Evolutionary conservation across 148 eudicot genomes (phyloP), one percentile per base, ranked within the genome.

Genomic region (Cornus controversa): DNA sequence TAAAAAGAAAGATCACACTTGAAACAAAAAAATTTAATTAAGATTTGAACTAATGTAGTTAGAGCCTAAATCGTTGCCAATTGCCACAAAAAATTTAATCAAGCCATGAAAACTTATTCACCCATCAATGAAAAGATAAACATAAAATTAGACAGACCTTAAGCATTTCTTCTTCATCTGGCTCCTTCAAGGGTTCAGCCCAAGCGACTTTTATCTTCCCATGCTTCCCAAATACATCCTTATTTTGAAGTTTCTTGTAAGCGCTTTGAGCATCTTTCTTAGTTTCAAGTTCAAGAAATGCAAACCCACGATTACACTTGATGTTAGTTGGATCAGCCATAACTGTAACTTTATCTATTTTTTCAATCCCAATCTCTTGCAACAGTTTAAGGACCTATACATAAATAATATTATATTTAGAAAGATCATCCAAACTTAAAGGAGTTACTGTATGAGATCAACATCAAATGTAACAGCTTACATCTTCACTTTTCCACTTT

Each of bases 281-380:
- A 73, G 93, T 86, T 78, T 88, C 84, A 78, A 91, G 63, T 83
- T 91, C 96, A 29, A 91, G 81, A 82, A 89, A 91, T 45, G 93
- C 96, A 85, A 86, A 91, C 18, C 96, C 96, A 71, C 93, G 87
- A 80, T 89, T 91, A 64, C 78, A 57, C 27, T 82, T 83, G 26
- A 60, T 67, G 69, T 89, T 89, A 67, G 65, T 83, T n/a, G 96
- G 90, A 84, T 91, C 84, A 37, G 82, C 62, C 80, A 82, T 83
- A 76, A 91, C 86, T 20, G 86, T 83, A 64, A 91, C 87, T 50
- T 80, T 82, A 58, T 88, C 93, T 72, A 91, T 86, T 58, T 89
- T 88, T 75, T 82, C 85, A 85, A 89, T 82, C 31, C 91, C 89
- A 57, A 71, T 75, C 47, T 70, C 81, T 78, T 80, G 79, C 84